Evolutionary conservation across 2,329 filamentous ascomycete species (phyloP), one percentile per base, ranked within the genome.

Genomic region (Tothia fuscella): DNA sequence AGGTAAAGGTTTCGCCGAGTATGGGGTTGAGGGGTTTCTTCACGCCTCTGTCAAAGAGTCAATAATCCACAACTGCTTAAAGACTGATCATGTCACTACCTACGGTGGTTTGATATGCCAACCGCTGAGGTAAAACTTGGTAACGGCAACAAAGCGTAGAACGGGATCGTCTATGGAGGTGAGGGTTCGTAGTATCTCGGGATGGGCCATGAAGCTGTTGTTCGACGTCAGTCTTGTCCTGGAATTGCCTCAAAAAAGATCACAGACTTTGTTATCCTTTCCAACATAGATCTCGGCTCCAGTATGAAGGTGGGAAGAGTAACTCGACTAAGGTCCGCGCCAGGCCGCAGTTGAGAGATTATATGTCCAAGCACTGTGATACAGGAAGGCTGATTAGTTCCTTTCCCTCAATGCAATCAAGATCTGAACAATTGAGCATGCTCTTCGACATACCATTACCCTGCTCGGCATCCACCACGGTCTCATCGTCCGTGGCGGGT

Each of bases 91-190:
- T n/a, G n/a, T n/a, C n/a, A n/a, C n/a, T 26, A 71, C 83, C 56
- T 74, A 93, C 86, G 87, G 83, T 56, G 91, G 91, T 63, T 89
- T 91, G 59, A 98, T 95, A 61, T 98, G 91, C 91, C 91, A 98
- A 54, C 91, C 91, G 61, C 87, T 94, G 33, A 98, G 70, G 62
- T 98, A 98, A 62, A 98, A 98, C 64, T 93, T 95, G 57, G 95
- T 85, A 38, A 98, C 91, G 12, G 87, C 84, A 22, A 96, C 78
- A 57, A 98, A 98, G 59, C 91, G 78, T 55, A 89, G 70, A 43
- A 86, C 68, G 1, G 91, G 89, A 56, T 98, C 89, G 39, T 96
- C 83, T 52, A 95, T 83, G 35, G 76, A 68, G 33, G 89, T 76
- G 61, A 96, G 91, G 25, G 82, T 80, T 4, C 98, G 76, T 24